These are phyloP conservation scores for Skeletonema potamos DNA, from an alignment of 108 stramenopile species.

Conservation along the genomic window DNA sequence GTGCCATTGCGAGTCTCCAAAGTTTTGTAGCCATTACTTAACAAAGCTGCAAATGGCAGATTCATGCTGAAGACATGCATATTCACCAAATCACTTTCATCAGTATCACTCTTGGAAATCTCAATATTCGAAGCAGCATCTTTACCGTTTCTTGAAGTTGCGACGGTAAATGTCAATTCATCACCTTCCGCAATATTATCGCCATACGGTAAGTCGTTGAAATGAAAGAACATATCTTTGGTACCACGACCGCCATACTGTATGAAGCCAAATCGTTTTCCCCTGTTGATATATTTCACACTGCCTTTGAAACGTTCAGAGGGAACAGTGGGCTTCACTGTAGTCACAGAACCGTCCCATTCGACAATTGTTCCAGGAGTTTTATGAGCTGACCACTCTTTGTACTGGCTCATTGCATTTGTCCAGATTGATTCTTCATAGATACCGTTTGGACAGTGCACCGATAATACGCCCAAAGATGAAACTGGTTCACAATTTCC, in stretches of 20 bases:
- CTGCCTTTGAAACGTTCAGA: slow-evolving; percentile 35
- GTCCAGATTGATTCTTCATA: slow-evolving; percentile 46
- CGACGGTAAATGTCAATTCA: slow-evolving; percentile 46
- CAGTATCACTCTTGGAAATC: slow-evolving; percentile 19
- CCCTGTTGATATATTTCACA: slow-evolving; percentile 52
- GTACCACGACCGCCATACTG: slow-evolving; percentile 36
- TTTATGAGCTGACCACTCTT: slow-evolving; percentile 46
- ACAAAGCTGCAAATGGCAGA: slow-evolving; percentile 75
- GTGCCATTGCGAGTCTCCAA: slow-evolving; percentile 82
- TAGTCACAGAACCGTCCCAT: slow-evolving; percentile 50
- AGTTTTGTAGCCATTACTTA: slow-evolving; percentile 83
- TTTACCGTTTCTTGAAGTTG: slow-evolving; percentile 52
- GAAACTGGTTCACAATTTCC: slow-evolving; percentile 75
- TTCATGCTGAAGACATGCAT: slow-evolving; percentile 79
- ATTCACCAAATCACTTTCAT: slow-evolving; percentile 24
- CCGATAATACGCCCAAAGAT: slow-evolving; percentile 65
- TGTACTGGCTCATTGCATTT: slow-evolving; percentile 51
- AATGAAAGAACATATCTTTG: slow-evolving; percentile 71
- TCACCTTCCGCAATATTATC: slow-evolving; percentile 53
- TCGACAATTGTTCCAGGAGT: slow-evolving; percentile 66
- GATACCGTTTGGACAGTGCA: slow-evolving; percentile 69
- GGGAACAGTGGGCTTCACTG: slow-evolving; percentile 3
- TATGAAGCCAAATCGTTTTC: slow-evolving; percentile 72
- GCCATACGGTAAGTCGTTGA: slow-evolving; percentile 48
- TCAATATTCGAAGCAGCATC: slow-evolving; percentile 42